These are phyloP conservation scores for Chrysoporthe austroafricana DNA, from an alignment of 2,329 filamentous ascomycete genomes.

Conservation along the genomic window DNA sequence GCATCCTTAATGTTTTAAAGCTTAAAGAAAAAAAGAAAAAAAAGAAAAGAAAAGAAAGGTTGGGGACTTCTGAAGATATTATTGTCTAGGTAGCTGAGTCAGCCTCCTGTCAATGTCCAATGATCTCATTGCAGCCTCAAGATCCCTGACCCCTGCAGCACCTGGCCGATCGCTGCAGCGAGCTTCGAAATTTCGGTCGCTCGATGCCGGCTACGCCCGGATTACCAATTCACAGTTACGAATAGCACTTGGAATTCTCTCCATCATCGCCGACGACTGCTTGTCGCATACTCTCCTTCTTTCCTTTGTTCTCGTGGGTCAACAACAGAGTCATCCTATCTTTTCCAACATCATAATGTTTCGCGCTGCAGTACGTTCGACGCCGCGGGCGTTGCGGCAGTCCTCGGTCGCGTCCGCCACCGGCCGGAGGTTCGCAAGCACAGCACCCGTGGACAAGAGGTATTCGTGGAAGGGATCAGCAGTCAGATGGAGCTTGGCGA, in stretches of 20 bases:
- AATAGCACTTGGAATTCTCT: neutral
- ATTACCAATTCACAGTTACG: conserved; percentile 11
- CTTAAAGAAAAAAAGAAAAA: no score
- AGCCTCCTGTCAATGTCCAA: neutral
- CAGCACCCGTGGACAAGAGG: conserved; percentile 64
- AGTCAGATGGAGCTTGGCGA: conserved; percentile 75
- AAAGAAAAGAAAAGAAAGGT: no score
- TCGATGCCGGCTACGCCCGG: conserved; percentile 1
- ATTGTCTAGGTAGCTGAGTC: conserved; percentile 1
- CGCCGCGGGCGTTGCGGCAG: conserved; percentile 51
- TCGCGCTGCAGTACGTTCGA: conserved; percentile 53
- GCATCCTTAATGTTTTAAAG: no score
- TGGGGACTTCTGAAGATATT: neutral
- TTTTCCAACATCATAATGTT: conserved; percentile 48
- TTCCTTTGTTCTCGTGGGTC: conserved; percentile 26
- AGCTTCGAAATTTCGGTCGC: conserved; percentile 15
- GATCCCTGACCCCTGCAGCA: conserved; percentile 7
- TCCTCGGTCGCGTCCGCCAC: conserved; percentile 43
- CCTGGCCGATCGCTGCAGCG: conserved; percentile 4
- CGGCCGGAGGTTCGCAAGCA: conserved; percentile 57
- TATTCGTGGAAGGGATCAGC: conserved; percentile 81
- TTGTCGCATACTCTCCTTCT: conserved; percentile 19
- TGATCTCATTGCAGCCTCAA: neutral
- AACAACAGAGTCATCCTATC: neutral
- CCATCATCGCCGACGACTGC: neutral